Conservation (phyloP, 306 rosid species). For the Glycyrrhiza uralensis region DNA sequence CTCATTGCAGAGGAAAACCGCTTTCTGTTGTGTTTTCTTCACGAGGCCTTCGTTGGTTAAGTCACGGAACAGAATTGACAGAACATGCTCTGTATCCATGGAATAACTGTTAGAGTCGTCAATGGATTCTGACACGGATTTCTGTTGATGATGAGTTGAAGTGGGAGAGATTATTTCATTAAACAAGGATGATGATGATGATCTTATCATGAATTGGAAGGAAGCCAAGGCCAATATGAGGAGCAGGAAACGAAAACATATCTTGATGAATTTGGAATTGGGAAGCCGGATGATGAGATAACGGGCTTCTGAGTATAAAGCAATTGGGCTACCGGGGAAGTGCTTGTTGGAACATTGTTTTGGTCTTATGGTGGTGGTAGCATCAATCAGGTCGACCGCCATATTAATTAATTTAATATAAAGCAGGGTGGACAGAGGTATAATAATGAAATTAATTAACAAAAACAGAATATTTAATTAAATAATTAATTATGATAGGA, state of each 20-base stretch:
- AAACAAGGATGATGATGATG: conserved; percentile 1
- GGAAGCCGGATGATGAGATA: conserved; percentile 43
- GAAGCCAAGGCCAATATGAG: conserved; percentile 34
- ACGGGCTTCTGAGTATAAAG: conserved; percentile 20
- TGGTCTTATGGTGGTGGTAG: conserved; percentile 28
- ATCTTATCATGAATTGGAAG: conserved; percentile 6
- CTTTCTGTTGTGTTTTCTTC: conserved; percentile 15
- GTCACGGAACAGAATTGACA: conserved; percentile 41
- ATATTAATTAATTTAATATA: too few species aligned
- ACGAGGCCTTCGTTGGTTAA: conserved; percentile 51
- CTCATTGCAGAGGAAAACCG: conserved; percentile 20
- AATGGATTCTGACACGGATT: not conserved
- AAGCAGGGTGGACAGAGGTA: too few species aligned
- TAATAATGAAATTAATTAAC: not conserved
- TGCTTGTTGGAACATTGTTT: not conserved
- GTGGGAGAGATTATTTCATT: conserved; percentile 4
- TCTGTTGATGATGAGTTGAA: not conserved
- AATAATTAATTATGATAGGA: too few species aligned
- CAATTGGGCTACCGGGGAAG: not conserved
- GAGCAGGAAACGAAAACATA: conserved; percentile 22
- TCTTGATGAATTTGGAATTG: conserved; percentile 20
- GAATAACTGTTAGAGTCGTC: not conserved
- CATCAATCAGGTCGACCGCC: conserved; percentile 32
- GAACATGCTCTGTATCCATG: not conserved
- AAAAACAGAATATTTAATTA: too few species aligned